A percentile compares a stretch with the other conserved stretches of the same genome.
Evolutionary conservation across 164 flowering plant species (phyloP).

Genomic region (Vitis cinerea): DNA sequence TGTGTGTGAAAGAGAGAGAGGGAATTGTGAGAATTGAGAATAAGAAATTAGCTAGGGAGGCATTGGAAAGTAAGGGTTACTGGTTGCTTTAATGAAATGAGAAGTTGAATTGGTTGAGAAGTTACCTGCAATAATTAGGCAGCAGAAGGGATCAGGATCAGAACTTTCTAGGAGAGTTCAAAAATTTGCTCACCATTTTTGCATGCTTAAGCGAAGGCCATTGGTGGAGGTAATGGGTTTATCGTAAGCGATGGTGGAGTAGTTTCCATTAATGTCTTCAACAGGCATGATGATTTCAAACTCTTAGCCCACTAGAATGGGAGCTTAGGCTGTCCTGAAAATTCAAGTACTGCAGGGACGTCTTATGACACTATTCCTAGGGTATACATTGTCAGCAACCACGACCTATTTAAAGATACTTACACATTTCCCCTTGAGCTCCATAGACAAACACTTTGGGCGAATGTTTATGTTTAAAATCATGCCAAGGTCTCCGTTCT

Average conservation of each 20-base stretch:
- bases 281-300: slow-evolving; percentile 77
- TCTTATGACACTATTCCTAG: slow-evolving; percentile 88
- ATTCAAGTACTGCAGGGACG: slow-evolving; percentile 95
- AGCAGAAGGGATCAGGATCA: slow-evolving; percentile 94
- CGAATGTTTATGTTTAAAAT: slow-evolving; percentile 43
- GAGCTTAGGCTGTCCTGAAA: slow-evolving; percentile 79
- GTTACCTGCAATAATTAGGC: slow-evolving; percentile 70
- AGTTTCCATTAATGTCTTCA: slow-evolving; percentile 67
- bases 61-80: slow-evolving; percentile 83
- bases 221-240: slow-evolving; percentile 77
- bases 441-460: too few relatives aligned
- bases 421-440: slow-evolving; percentile 65
- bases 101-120: slow-evolving; percentile 95
- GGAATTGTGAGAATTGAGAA: too few relatives aligned
- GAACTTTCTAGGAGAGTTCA: slow-evolving; percentile 93
- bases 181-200: slow-evolving; percentile 60
- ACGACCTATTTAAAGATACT: slow-evolving; percentile 80
- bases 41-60: slow-evolving; percentile 36
- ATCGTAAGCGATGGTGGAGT: slow-evolving; percentile 98
- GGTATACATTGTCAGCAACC: slow-evolving; percentile 71
- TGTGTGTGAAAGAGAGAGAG: too few relatives aligned
- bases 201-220: slow-evolving; percentile 43
- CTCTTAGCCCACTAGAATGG: slow-evolving; percentile 69
- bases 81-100: slow-evolving; percentile 83
- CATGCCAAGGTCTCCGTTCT: slow-evolving; percentile 16